Conservation (phyloP, 2,329 filamentous ascomycete species). For the Rhinocladiella similis region DNA sequence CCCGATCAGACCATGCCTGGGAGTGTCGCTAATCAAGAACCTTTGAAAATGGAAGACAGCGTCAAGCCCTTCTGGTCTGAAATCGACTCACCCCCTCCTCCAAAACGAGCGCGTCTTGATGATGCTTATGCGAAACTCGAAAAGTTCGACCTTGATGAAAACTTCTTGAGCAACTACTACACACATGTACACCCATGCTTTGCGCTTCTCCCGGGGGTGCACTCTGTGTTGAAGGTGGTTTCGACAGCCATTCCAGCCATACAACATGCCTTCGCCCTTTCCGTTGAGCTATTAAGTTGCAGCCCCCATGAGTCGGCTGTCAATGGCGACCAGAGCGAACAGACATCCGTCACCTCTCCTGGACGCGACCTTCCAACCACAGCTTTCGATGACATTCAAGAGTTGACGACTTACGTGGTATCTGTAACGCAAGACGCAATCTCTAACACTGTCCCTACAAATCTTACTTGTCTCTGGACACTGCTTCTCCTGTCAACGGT, state of each 20-base stretch:
- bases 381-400: conserved; percentile 6
- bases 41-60: not conserved
- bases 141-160: conserved; percentile 6
- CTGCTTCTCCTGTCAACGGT: conserved; percentile 14
- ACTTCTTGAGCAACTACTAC: conserved; percentile 23
- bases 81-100: conserved; percentile 11
- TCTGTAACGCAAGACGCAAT: not conserved
- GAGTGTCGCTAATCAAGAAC: not conserved
- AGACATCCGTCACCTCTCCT: not conserved
- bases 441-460: conserved; percentile 9
- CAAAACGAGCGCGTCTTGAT: conserved; percentile 20
- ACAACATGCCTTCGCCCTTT: conserved; percentile 15
- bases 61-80: conserved; percentile 12
- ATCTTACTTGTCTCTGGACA: conserved; percentile 21
- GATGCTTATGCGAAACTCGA: conserved; percentile 1
- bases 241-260: not conserved
- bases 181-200: conserved; percentile 24
- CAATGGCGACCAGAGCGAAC: conserved; percentile 14
- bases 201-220: conserved; percentile 23
- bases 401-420: conserved; percentile 14
- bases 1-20: conserved; percentile 25
- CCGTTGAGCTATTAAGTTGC: conserved; percentile 13
- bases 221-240: conserved; percentile 12
- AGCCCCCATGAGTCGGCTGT: not conserved
- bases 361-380: not conserved